Evolutionary conservation across 2,329 filamentous ascomycete species (phyloP), one percentile per base, ranked within the genome.

Genomic region (Cladobotryum protrusum): DNA sequence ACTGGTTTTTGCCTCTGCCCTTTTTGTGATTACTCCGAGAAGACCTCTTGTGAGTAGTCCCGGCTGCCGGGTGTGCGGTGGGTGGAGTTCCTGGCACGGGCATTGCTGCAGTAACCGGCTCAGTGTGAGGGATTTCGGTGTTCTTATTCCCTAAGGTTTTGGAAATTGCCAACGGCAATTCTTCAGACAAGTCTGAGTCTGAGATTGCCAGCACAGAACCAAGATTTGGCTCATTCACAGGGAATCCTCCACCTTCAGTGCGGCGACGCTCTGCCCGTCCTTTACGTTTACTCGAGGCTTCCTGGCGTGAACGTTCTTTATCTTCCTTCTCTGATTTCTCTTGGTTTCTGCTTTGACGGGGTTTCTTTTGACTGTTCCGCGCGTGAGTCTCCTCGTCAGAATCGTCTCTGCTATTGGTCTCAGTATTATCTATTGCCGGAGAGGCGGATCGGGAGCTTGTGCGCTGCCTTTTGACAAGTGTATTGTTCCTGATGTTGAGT

Each of bases 261-360:
- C 89, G 84, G 59, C 90, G 81, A 55, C 89, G 80, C 57, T 93
- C 90, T 39, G 87, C 84, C 49, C 89, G 81, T 45, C 86, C 87
- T 73, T 92, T 93, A 53, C 90, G 80, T 65, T 91, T 87, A 58
- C 78, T 88, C 19, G 84, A 83, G 33, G 86, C 83, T 63, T 96
- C 91, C 29, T 80, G 77, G 49, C 85, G 79, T 57, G 85, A 83
- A 43, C 80, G 75, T 59, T 95, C 89, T 47, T 82, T 81, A 56
- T 95, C 89, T 59, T 89, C 86, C 52, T 81, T 80, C 54, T 86
- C 80, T 39, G 81, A 77, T 55, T 77, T 82, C 55, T 86, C 81
- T 39, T 83, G 79, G 50, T 72, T 78, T 47, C 84, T 80, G 20
- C 74, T 73, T 54, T 73, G 78, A 48, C 85, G 77, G 36, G 79